Conservation (phyloP, 805 yeast genomes). For the Jamesozyma jinghongensis region DNA sequence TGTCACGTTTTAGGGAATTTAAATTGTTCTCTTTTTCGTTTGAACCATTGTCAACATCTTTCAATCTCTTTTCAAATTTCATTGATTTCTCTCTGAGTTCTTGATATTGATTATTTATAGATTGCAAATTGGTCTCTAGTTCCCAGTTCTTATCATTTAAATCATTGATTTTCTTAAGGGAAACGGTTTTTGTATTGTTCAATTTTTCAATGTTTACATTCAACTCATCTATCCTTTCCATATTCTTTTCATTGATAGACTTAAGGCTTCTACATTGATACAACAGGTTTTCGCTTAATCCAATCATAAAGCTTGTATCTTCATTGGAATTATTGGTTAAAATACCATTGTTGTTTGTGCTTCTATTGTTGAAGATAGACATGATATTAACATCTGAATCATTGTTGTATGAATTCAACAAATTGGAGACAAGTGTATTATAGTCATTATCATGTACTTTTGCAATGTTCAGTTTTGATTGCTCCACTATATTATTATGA, state of each 20-base stretch:
- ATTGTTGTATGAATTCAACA: background rate
- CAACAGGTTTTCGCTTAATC: slow-evolving; percentile 61
- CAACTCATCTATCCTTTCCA: slow-evolving; percentile 3
- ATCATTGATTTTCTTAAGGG: slow-evolving; percentile 34
- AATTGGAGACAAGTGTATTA: background rate
- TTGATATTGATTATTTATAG: slow-evolving; percentile 25
- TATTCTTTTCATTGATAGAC: slow-evolving; percentile 46
- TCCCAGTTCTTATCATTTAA: slow-evolving; percentile 58
- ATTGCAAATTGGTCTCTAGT: slow-evolving; percentile 44
- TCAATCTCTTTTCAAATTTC: slow-evolving; percentile 14
- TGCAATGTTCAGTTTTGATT: slow-evolving; percentile 1
- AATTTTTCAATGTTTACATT: slow-evolving; percentile 4
- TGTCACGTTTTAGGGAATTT: slow-evolving; percentile 35
- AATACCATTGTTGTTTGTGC: slow-evolving; percentile 20
- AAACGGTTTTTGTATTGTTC: slow-evolving; percentile 5
- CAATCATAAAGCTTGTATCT: slow-evolving; percentile 65
- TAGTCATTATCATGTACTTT: background rate
- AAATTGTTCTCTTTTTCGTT: slow-evolving; percentile 36
- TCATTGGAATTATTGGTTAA: slow-evolving; percentile 26
- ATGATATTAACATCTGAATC: slow-evolving; percentile 47
- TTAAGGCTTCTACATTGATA: slow-evolving; percentile 62
- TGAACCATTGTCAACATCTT: slow-evolving; percentile 19
- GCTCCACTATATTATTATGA: slow-evolving; percentile 9
- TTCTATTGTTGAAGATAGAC: slow-evolving; percentile 18
- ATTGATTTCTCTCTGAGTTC: slow-evolving; percentile 36